Base-by-base conservation (phyloP, 2,329 filamentous ascomycete species). In the Septoria petroselini region DNA sequence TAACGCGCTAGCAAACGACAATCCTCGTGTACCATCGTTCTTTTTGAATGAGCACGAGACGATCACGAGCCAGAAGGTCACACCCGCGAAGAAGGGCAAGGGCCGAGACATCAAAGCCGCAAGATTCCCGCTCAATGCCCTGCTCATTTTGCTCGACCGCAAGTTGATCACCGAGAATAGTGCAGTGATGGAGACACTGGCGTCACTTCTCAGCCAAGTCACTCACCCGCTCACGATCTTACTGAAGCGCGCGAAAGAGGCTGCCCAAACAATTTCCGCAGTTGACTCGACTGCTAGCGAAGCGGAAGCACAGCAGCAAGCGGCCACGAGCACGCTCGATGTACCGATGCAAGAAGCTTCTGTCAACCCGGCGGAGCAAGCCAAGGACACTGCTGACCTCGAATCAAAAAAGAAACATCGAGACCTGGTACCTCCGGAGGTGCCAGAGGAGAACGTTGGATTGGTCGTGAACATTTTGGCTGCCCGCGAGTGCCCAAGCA, bases 401-500 rank as follows among this genome's bases (percentile, higher is more conserved):
- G 61, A 58, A 4, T 69, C 73, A 37, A 78, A 78, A 63, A 84
- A 80, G 71, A 83, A 78, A 66, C 81, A 66, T 70, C 80, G 69
- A 68, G 82, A 71, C 57, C 73, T 95, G 44, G 83, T 86, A 42
- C 88, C 91, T 23, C 93, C 93, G 0, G 78, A 91, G 37, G 85
- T 98, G 47, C 91, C 93, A 4, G 83, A 91, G 23, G 81, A 90
- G 65, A 96, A 97, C 66, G 79, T 98, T 49, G 88, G 87, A 51
- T 76, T 97, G 50, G 90, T 98, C n/a, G 88, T 97, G 61, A 93
- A 93, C 67, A 95, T 98, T 50, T 87, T 98, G 58, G 89, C 95
- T 35, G 91, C 91, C 55, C 86, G 91, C 41, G 93, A 98, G 70
- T 98, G 93, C 72, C 95, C 89, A 65, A 91, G 88, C 56, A 96